Evolutionary conservation across 2,329 filamentous ascomycete genomes (phyloP).

Genomic region (Penicillium sp.): DNA sequence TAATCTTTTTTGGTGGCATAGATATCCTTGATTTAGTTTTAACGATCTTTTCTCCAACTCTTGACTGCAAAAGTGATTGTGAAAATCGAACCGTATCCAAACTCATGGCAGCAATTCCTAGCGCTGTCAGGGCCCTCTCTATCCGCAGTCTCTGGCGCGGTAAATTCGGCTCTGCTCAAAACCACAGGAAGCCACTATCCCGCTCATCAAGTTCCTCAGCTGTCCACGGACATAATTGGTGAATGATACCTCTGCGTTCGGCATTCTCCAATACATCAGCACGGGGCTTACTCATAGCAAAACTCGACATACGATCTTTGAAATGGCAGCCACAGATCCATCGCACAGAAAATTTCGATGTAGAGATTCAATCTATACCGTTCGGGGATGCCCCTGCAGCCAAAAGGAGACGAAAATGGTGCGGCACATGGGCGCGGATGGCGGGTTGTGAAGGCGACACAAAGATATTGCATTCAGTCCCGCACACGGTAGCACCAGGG

Average conservation of each 20-base stretch:
- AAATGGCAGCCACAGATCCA: not conserved
- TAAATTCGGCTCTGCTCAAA: not conserved
- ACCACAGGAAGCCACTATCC: not conserved
- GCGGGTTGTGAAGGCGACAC: not conserved
- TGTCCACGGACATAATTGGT: not conserved
- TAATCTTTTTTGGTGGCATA: too few species aligned
- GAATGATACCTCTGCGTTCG: not conserved
- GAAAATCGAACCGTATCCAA: too few species aligned
- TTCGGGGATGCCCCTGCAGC: not conserved
- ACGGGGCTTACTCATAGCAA: not conserved
- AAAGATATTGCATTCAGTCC: not conserved
- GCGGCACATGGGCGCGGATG: not conserved
- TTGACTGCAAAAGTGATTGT: too few species aligned
- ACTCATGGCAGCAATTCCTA: too few species aligned
- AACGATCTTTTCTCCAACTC: too few species aligned
- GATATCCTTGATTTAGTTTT: too few species aligned
- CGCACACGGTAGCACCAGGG: not conserved
- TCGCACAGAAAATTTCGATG: not conserved
- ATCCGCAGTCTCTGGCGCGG: not conserved
- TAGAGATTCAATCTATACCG: not conserved
- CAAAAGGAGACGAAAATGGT: not conserved
- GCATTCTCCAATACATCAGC: not conserved
- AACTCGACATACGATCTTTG: not conserved
- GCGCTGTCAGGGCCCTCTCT: not conserved
- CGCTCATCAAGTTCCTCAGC: not conserved